Evolutionary conservation across 1,284 basidiomycete species (phyloP).

Genomic region (Melampsora larici-populina): DNA sequence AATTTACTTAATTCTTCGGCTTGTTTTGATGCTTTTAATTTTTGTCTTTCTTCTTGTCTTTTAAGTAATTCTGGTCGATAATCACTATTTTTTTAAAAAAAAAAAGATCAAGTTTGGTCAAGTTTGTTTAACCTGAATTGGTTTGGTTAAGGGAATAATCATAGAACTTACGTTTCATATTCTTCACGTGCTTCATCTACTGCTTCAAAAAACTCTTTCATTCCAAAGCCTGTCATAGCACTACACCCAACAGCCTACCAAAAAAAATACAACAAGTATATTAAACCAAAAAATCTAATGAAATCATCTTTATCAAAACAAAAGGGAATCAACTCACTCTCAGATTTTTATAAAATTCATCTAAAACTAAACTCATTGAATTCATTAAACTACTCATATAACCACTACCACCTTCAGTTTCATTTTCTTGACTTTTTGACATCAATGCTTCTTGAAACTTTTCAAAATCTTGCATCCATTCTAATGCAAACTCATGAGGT

Average conservation of each 20-base stretch:
- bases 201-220: constrained; percentile 84
- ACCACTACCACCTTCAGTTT: constrained; percentile 67
- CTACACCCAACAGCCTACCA: constrained; percentile 86
- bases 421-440: constrained; percentile 65
- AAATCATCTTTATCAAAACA: neutral
- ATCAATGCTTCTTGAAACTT: constrained; percentile 59
- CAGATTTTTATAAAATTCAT: constrained; percentile 97
- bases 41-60: constrained; percentile 58
- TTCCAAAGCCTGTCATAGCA: constrained; percentile 87
- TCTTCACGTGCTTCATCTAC: constrained; percentile 81
- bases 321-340: constrained; percentile 61
- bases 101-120: neutral
- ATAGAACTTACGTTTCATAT: constrained; percentile 69
- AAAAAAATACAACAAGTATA: constrained; percentile 26
- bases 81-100: constrained; percentile 61
- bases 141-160: neutral
- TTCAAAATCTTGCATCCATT: constrained; percentile 99
- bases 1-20: constrained; percentile 71
- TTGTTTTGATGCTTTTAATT: constrained; percentile 60
- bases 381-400: constrained; percentile 99
- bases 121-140: constrained; percentile 31
- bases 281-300: constrained; percentile 6
- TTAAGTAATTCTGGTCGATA: constrained; percentile 86
- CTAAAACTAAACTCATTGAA: constrained; percentile 94
- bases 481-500: constrained; percentile 81